Evolutionary conservation across 1,284 basidiomycete genomes (phyloP).

Genomic region (Ceratobasidium sp.): DNA sequence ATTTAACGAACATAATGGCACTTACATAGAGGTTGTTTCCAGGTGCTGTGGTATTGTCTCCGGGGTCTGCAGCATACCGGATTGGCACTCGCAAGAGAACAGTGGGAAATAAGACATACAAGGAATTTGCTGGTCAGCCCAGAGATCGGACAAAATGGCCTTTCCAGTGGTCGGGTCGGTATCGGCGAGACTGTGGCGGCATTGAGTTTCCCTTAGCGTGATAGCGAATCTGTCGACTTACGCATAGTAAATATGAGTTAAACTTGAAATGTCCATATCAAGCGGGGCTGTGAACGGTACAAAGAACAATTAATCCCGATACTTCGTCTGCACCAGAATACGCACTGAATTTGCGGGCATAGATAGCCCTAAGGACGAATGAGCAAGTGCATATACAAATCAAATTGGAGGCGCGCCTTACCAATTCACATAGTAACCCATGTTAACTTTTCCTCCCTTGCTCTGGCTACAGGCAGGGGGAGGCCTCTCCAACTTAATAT

Average conservation of each 20-base stretch:
- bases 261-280: neutral
- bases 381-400: neutral
- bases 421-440: constrained; percentile 62
- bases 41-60: constrained; percentile 54
- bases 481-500: neutral
- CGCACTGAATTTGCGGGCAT: constrained; percentile 17
- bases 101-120: neutral
- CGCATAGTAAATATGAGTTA: constrained; percentile 22
- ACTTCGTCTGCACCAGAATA: neutral
- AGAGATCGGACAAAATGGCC: constrained; percentile 54
- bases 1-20: neutral
- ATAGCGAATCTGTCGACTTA: neutral
- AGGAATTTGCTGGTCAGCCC: constrained; percentile 51
- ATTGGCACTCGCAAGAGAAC: neutral
- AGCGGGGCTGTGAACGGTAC: neutral
- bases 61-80: neutral
- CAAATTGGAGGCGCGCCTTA: too few species aligned
- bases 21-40: constrained; percentile 59
- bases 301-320: too few species aligned
- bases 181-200: constrained; percentile 53
- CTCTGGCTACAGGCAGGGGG: neutral
- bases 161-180: constrained; percentile 55
- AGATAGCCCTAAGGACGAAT: constrained; percentile 1
- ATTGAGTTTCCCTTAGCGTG: too few species aligned
- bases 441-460: constrained; percentile 57